These are phyloP conservation scores for Fagopyrum homotropicum DNA, from an alignment of 148 eudicot genomes.

Conservation along the genomic window DNA sequence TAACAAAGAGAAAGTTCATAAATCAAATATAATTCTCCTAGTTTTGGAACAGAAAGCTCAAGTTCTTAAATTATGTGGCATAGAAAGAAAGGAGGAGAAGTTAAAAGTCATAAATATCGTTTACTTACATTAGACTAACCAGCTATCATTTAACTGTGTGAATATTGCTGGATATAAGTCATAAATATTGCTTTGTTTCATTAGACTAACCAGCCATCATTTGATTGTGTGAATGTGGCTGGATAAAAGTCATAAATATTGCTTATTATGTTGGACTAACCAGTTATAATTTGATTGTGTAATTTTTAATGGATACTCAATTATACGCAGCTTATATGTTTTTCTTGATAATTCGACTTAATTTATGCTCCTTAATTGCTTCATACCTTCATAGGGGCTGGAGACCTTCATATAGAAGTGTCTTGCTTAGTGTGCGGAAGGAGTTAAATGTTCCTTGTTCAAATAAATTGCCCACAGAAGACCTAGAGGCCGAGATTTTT, in stretches of 20 bases:
- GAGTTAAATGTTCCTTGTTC: constrained; percentile 76
- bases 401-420: constrained; percentile 91
- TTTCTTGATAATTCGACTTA: constrained; percentile 1
- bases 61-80: background rate
- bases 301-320: background rate
- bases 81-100: background rate
- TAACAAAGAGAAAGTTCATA: background rate
- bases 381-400: constrained; percentile 55
- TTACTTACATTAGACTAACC: background rate
- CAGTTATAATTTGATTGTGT: background rate
- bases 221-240: background rate
- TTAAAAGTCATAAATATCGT: background rate
- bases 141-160: background rate
- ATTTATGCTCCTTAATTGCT: background rate
- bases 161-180: too few relatives aligned
- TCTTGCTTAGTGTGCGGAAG: constrained; percentile 71
- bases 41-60: background rate
- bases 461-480: constrained; percentile 62
- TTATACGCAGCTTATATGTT: background rate
- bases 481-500: constrained; percentile 84
- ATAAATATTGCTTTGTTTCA: background rate
- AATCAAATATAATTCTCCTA: too few relatives aligned
- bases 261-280: background rate
- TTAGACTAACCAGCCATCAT: background rate
- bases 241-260: background rate